phyloP scores from a whole-genome alignment of 2,329 filamentous ascomycete species.

The Sclerotinia nivalis region DNA sequence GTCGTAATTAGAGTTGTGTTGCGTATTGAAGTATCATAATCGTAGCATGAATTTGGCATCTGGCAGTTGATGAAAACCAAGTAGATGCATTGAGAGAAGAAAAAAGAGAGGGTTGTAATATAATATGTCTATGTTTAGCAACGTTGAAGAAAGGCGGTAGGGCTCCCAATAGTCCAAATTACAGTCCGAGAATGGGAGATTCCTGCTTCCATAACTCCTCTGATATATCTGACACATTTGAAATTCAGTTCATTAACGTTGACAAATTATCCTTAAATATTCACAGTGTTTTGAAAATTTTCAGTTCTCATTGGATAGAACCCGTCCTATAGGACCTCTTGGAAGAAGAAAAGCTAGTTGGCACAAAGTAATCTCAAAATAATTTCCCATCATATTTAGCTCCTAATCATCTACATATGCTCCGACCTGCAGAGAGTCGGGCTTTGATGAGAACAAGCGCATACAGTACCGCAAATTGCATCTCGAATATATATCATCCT shows the following conservation, averaged over 20 bases:
- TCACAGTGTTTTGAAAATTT: background rate
- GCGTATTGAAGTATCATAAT: background rate
- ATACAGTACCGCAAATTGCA: no score
- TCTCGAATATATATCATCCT: no score
- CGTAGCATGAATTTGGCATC: background rate
- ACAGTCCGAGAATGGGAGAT: no score
- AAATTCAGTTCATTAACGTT: background rate
- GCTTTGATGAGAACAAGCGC: no score
- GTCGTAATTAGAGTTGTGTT: no score
- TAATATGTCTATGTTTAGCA: background rate
- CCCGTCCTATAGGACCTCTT: background rate
- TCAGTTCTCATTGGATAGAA: background rate
- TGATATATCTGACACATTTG: background rate
- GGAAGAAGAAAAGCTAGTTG: background rate
- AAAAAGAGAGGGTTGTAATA: background rate
- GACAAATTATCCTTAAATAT: background rate
- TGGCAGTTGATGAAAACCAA: background rate
- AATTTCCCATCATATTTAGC: no score
- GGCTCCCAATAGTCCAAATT: background rate
- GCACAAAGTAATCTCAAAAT: background rate
- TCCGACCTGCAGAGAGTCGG: no score
- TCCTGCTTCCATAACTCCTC: background rate
- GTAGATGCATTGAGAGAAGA: background rate
- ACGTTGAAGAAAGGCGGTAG: background rate
- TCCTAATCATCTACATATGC: no score